Evolutionary conservation across 257 asterid species (phyloP).

Genomic region (Solanum raphanifolium): DNA sequence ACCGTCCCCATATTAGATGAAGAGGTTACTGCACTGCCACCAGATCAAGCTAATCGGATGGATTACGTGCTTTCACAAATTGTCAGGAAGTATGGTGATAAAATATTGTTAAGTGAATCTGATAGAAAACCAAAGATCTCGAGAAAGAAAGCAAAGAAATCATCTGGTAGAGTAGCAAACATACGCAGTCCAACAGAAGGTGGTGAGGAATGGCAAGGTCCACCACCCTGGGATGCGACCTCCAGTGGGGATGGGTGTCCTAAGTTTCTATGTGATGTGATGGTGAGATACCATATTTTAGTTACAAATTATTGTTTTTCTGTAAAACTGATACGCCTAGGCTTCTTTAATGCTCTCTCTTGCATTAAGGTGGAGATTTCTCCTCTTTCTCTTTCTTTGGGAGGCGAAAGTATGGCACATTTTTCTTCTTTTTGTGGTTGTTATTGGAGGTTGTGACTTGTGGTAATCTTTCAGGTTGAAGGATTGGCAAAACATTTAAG

Average conservation of each 20-base stretch:
- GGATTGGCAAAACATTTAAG: constrained; percentile 94
- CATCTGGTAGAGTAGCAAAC: constrained; percentile 27
- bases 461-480: constrained; percentile 48
- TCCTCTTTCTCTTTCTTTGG: background rate
- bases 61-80: constrained; percentile 37
- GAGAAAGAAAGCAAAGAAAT: constrained; percentile 47
- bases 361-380: background rate
- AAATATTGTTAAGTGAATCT: constrained; percentile 51
- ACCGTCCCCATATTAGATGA: constrained; percentile 17
- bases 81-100: constrained; percentile 58
- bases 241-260: constrained; percentile 81
- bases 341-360: background rate
- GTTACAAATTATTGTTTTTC: background rate
- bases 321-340: background rate
- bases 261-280: constrained; percentile 88
- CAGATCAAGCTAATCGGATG: constrained; percentile 14
- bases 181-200: constrained; percentile 21
- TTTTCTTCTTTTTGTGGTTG: background rate
- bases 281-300: constrained; percentile 33
- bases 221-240: constrained; percentile 79
- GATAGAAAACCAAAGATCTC: constrained; percentile 62
- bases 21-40: constrained; percentile 17
- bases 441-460: background rate
- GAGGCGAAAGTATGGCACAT: background rate
- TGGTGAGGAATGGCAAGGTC: constrained; percentile 67